phyloP scores from a whole-genome alignment of 1,284 basidiomycete genomes.

The Calocybe gambosa region DNA sequence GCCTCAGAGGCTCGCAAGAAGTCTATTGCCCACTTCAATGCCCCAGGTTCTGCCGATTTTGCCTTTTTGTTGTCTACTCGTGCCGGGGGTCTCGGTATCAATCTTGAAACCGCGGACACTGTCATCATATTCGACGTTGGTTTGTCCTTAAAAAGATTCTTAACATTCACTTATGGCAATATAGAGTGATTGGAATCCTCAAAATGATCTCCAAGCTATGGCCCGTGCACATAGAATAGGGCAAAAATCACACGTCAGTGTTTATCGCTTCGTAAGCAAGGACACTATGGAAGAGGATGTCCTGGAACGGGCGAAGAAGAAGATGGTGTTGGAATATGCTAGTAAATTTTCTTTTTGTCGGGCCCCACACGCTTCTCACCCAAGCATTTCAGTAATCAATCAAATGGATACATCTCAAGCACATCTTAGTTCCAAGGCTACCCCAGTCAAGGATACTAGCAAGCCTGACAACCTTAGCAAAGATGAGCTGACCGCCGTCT shows the following conservation, averaged over 20 bases:
- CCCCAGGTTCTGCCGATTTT: conserved; percentile 90
- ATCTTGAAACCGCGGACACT: conserved; percentile 95
- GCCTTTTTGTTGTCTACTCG: conserved; percentile 96
- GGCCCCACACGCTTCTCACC: conserved; percentile 12
- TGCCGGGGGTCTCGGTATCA: conserved; percentile 97
- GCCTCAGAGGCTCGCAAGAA: conserved; percentile 89
- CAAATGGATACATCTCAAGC: conserved; percentile 99
- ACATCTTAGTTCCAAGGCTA: conserved; percentile 80
- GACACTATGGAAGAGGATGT: conserved; percentile 99
- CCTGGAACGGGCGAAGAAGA: conserved; percentile 95
- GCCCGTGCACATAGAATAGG: conserved; percentile 96
- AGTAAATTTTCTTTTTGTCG: conserved; percentile 53
- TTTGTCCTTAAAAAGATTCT: conserved; percentile 7
- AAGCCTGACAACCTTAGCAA: conserved; percentile 91
- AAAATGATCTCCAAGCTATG: conserved; percentile 99
- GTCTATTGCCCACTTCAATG: conserved; percentile 97
- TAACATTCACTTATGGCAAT: not conserved
- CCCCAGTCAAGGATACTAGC: conserved; percentile 57
- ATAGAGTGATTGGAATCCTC: conserved; percentile 93
- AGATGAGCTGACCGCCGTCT: conserved; percentile 96
- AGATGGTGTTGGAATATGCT: conserved; percentile 99
- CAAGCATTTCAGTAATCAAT: conserved; percentile 76
- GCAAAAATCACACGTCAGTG: conserved; percentile 96
- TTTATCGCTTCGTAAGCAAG: conserved; percentile 97
- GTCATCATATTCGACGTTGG: conserved; percentile 98